Percentiles rank a stretch among this genome's conserved stretches.
Conservation (phyloP, 2,329 filamentous ascomycete genomes). For the Chaetomiaceae sp. region DNA sequence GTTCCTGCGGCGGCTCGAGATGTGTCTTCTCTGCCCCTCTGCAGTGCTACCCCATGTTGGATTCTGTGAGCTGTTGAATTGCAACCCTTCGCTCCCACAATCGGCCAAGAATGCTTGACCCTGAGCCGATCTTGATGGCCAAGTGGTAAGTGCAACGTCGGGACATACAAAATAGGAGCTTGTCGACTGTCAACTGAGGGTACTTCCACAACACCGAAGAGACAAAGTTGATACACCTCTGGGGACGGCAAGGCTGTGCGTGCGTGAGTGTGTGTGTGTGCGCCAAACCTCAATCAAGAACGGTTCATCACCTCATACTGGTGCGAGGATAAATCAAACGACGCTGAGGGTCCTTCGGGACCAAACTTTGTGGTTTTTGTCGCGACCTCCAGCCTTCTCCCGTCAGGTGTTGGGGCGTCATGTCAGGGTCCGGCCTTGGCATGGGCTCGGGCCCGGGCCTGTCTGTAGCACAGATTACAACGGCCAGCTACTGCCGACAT, state of each 20-base stretch:
- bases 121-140: conserved; percentile 14
- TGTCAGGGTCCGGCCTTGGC: conserved; percentile 8
- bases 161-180: conserved; percentile 1
- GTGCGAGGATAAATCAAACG: neutral
- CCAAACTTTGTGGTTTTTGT: conserved; percentile 3
- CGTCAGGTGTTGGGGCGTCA: neutral
- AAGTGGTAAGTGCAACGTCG: conserved; percentile 13
- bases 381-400: neutral
- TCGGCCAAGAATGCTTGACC: conserved; percentile 1
- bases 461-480: conserved; percentile 8
- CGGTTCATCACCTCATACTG: conserved; percentile 3
- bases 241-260: too few relatives aligned
- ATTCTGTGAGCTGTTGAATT: neutral
- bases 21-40: neutral
- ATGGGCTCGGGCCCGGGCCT: neutral
- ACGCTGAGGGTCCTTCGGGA: conserved; percentile 13
- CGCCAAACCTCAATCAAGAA: conserved; percentile 4
- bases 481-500: conserved; percentile 10
- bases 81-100: conserved; percentile 6
- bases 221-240: neutral
- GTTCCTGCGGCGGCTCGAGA: neutral
- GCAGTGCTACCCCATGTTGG: neutral
- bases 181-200: neutral
- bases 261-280: neutral
- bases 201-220: neutral